A percentile compares a stretch with the other conserved stretches of the same genome.
Conservation (phyloP, 176 grass and related monocot genomes). For the Paspalum notatum region DNA sequence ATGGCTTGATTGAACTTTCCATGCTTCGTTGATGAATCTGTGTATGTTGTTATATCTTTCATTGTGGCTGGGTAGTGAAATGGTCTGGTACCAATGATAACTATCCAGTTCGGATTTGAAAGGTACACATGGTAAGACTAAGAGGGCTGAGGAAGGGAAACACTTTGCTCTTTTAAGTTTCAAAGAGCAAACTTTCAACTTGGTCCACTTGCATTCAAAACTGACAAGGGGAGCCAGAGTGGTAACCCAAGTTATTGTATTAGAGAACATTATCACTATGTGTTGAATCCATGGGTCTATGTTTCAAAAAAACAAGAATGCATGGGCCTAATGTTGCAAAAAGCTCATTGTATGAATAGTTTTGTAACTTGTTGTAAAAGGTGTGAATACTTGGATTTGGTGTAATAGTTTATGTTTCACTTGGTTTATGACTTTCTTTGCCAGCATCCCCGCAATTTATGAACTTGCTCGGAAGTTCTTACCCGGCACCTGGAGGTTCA, state of each 20-base stretch:
- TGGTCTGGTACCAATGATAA: slow-evolving; percentile 11
- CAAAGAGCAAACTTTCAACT: slow-evolving; percentile 19
- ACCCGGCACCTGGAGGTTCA: slow-evolving; percentile 62
- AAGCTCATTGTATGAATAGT: slow-evolving; percentile 17
- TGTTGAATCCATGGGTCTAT: slow-evolving; percentile 13
- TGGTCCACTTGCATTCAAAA: slow-evolving; percentile 15
- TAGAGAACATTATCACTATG: slow-evolving; percentile 5
- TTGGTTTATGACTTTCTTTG: background rate
- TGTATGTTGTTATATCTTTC: slow-evolving; percentile 1
- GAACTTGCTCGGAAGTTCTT: slow-evolving; percentile 87
- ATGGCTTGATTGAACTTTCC: background rate
- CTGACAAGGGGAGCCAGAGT: background rate
- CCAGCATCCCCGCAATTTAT: slow-evolving; percentile 71
- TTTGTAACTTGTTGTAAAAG: background rate
- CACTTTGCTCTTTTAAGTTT: background rate
- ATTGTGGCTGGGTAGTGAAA: slow-evolving; percentile 19
- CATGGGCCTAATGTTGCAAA: slow-evolving; percentile 22
- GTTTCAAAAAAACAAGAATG: too few species aligned
- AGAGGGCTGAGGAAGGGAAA: background rate
- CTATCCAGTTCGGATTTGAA: background rate
- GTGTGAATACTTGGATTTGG: background rate
- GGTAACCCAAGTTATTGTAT: background rate
- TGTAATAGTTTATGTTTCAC: slow-evolving; percentile 9
- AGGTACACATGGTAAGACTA: slow-evolving; percentile 2
- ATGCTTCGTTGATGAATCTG: slow-evolving; percentile 10